Base-by-base conservation (phyloP, 306 rosid species). In the Cucumis hystrix region DNA sequence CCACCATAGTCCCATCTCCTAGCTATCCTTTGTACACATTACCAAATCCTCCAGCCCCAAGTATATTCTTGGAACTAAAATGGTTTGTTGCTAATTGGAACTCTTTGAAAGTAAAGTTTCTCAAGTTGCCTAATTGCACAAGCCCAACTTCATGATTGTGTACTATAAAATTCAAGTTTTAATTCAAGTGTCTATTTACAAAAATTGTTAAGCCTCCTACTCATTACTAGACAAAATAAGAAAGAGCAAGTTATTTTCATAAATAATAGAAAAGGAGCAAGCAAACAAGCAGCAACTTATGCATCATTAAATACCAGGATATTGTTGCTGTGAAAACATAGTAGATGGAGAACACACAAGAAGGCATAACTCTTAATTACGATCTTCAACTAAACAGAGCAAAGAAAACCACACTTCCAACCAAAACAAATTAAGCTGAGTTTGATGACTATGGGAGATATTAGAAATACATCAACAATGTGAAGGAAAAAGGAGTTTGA, bases 31-130 rank as follows among this genome's bases (percentile, higher is more conserved):
- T n/a, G n/a, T n/a, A n/a, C n/a, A n/a, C n/a, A n/a, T n/a, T n/a
- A n/a, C n/a, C n/a, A 85, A 92, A 92, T n/a, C 98, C 97, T 80
- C 97, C 97, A 49, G 93, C 95, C 45, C 98, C 97, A 76, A 95
- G 97, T 78, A 95, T 92, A 79, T 87, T 82, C 81, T 89, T 92
- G 30, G 96, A 83, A 86, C 92, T 87, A 83, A 95, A 95, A 84
- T 83, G 81, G 70, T 90, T 92, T 0, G 98, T 95, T 25, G 96
- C 96, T 2, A 84, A 87, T 79, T 89, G 98, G 67, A 95, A 97
- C 86, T 95, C 91, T 80, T 86, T 92, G 86, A 95, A 90, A 78
- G 79, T 86, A 85, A 92, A 95, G 71, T 23, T 85, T 77, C 87
- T 92, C 3, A 95, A 96, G 87, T 95, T 95, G 54, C 98, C 98